Percentiles rank a stretch among this genome's conserved stretches.
phyloP scores from a whole-genome alignment of 2,329 filamentous ascomycete species.

The Ceratocystis papillata region DNA sequence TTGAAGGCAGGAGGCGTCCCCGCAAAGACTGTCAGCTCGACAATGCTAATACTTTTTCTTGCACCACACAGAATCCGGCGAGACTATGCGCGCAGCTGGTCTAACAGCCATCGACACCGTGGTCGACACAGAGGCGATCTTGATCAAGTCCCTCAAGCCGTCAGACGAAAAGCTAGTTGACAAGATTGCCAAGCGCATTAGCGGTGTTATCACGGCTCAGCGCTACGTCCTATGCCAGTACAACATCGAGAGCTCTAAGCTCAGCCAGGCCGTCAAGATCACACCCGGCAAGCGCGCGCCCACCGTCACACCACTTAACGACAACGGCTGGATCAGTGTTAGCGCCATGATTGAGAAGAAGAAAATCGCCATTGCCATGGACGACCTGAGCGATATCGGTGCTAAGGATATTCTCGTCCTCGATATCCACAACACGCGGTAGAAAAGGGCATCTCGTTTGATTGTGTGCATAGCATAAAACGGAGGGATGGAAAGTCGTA shows the following conservation, averaged over 20 bases:
- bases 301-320: conserved; percentile 80
- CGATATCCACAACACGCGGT: conserved; percentile 70
- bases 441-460: conserved; percentile 4
- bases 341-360: conserved; percentile 88
- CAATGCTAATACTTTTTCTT: background rate
- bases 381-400: conserved; percentile 62
- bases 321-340: conserved; percentile 87
- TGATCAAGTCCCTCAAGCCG: conserved; percentile 81
- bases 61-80: conserved; percentile 64
- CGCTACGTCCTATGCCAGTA: conserved; percentile 92
- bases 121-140: conserved; percentile 71
- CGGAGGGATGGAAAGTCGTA: background rate
- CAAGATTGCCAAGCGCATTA: conserved; percentile 74
- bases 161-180: conserved; percentile 71
- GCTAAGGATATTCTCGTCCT: conserved; percentile 78
- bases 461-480: conserved; percentile 6
- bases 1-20: too few species aligned
- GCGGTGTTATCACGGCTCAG: conserved; percentile 90
- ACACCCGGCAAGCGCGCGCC: conserved; percentile 91
- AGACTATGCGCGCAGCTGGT: conserved; percentile 94
- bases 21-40: too few species aligned
- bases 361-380: conserved; percentile 76
- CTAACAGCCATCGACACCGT: conserved; percentile 92
- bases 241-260: conserved; percentile 66
- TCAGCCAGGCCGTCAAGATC: conserved; percentile 59